Evolutionary conservation across 2,329 filamentous ascomycete species (phyloP), one percentile per base, ranked within the genome.

Genomic region (Monosporascus ibericus): DNA sequence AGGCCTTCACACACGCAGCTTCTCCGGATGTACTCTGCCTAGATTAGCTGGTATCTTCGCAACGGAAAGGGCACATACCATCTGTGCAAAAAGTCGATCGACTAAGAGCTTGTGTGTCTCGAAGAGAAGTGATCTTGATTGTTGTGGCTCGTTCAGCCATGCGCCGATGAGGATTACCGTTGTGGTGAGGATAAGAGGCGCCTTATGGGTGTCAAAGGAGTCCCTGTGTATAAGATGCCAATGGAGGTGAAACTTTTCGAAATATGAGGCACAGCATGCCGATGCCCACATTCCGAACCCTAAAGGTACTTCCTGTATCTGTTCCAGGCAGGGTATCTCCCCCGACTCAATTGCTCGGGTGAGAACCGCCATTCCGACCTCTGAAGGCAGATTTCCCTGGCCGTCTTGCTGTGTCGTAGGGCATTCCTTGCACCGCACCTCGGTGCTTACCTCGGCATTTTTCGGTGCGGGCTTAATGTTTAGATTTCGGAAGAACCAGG

Each of bases 151-250:
- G 6, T 25, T 22, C 24, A 42, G 22, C 27, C 17, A 52, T n/a
- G 40, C 44, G 20, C 20, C 51, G 22, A 49, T 49, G 2, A 39
- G 8, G n/a, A 52, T 42, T 18, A 52, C n/a, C 15, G 51, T 49
- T 34, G 47, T 8, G 3, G 40, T 18, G 15, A 52, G 15, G 3
- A 39, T 25, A 9, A 52, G 47, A 27, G 46, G 20, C 17, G 44
- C 51, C 17, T 17, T 39, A 4, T 25, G 5, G 9, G 20, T 4
- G n/a, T 44, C n/a, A 11, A 53, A 46, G 15, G 42, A 38, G 2
- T 18, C 6, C 6, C 40, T 15, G n/a, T 50, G 51, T 5, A 53
- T 30, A 0, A 53, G n/a, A 6, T 44, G 36, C 51, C 51, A 53
- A 17, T 20, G 40, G 15, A 34, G 27, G 14, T 53, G 51, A 11